Conservation (phyloP, 2,329 filamentous ascomycete genomes). For the Myriosclerotinia duriaeana region DNA sequence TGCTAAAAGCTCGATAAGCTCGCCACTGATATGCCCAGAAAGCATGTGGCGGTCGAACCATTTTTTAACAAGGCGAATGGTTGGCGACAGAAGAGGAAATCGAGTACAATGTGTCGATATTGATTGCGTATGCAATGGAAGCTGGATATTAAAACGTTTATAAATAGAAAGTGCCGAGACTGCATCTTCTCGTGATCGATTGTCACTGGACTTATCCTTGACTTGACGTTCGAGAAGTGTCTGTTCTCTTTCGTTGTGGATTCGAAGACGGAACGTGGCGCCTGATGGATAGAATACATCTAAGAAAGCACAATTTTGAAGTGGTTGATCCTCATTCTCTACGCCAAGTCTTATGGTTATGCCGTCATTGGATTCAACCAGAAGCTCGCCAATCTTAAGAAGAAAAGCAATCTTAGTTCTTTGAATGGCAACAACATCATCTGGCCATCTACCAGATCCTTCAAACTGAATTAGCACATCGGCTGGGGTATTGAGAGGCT, state of each 20-base stretch:
- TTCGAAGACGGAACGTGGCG: slow-evolving; percentile 76
- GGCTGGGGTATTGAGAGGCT: slow-evolving; percentile 55
- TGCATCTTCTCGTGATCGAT: slow-evolving; percentile 65
- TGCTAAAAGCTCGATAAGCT: slow-evolving; percentile 81
- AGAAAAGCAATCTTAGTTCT: slow-evolving; percentile 90
- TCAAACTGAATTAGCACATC: slow-evolving; percentile 89
- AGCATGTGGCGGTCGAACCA: slow-evolving; percentile 90
- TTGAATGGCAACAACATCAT: slow-evolving; percentile 87
- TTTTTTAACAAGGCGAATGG: slow-evolving; percentile 80
- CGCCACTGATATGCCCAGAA: slow-evolving; percentile 69
- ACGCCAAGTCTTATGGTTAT: slow-evolving; percentile 72
- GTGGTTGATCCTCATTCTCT: slow-evolving; percentile 68
- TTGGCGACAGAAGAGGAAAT: slow-evolving; percentile 74
- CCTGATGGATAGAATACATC: slow-evolving; percentile 75
- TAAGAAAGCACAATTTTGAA: slow-evolving; percentile 77
- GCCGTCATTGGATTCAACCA: slow-evolving; percentile 60
- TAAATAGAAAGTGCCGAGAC: slow-evolving; percentile 68
- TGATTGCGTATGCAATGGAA: slow-evolving; percentile 78
- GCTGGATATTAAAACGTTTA: slow-evolving; percentile 68
- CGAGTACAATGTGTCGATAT: slow-evolving; percentile 78
- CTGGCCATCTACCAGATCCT: slow-evolving; percentile 89
- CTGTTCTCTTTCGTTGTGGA: slow-evolving; percentile 86
- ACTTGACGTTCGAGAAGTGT: slow-evolving; percentile 75
- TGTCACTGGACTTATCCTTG: slow-evolving; percentile 69
- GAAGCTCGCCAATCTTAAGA: slow-evolving; percentile 61